Evolutionary conservation across 257 asterid species (phyloP).

Genomic region (Solanum appendiculatum): DNA sequence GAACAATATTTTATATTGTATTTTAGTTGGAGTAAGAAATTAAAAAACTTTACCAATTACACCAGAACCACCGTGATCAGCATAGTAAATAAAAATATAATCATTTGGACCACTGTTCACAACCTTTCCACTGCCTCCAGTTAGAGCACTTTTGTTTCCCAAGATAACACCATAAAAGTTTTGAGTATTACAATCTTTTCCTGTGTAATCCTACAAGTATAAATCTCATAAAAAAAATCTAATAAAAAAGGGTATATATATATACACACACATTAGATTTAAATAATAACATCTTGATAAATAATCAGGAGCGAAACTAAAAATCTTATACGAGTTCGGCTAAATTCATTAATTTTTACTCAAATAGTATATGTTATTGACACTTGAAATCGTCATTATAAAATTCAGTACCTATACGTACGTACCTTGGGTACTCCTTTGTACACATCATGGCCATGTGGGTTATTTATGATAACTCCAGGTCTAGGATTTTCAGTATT

Average conservation of each 20-base stretch:
- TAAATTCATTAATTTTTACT: too few relatives aligned
- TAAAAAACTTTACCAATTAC: slow-evolving; percentile 55
- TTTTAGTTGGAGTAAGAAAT: background rate
- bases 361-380: too few relatives aligned
- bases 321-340: too few relatives aligned
- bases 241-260: background rate
- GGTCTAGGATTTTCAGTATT: slow-evolving; percentile 62
- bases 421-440: slow-evolving; percentile 65
- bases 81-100: slow-evolving; percentile 63
- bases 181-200: slow-evolving; percentile 50
- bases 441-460: slow-evolving; percentile 71
- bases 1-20: background rate
- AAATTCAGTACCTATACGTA: background rate
- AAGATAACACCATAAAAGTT: slow-evolving; percentile 67
- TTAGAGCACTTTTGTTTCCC: slow-evolving; percentile 60
- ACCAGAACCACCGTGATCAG: slow-evolving; percentile 93
- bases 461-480: slow-evolving; percentile 77
- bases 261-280: background rate
- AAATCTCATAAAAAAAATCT: slow-evolving; percentile 4
- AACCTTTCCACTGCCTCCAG: slow-evolving; percentile 91
- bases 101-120: slow-evolving; percentile 80
- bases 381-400: too few relatives aligned
- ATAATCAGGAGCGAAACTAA: rapidly evolving
- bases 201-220: slow-evolving; percentile 61
- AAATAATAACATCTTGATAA: background rate